Evolutionary conservation across 2,329 filamentous ascomycete species (phyloP).

Genomic region (Colletotrichum sp.): DNA sequence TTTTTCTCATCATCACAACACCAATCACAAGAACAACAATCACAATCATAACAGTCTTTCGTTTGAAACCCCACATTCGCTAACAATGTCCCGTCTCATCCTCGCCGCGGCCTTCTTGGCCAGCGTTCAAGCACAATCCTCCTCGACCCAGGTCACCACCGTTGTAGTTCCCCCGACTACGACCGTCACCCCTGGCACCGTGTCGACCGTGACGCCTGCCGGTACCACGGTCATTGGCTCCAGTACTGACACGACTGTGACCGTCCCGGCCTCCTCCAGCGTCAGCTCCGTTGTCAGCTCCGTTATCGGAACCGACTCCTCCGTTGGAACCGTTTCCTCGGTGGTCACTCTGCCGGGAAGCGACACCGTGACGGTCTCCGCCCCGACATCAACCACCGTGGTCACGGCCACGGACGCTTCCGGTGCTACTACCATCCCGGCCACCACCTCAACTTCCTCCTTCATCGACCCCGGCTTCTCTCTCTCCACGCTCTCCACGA

Average conservation of each 20-base stretch:
- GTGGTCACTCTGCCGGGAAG: neutral
- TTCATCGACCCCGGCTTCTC: neutral
- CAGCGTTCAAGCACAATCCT: neutral
- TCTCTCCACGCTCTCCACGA: neutral
- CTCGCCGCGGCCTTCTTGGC: neutral
- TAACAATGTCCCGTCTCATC: neutral
- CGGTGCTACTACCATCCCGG: neutral
- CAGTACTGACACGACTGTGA: neutral
- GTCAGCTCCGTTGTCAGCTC: neutral
- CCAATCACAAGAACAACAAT: neutral
- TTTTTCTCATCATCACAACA: neutral
- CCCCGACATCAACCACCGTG: neutral
- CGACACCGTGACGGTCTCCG: neutral
- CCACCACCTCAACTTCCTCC: neutral
- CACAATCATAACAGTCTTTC: neutral
- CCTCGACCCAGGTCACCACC: neutral
- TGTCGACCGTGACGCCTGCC: neutral
- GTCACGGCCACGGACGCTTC: neutral
- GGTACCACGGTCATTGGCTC: neutral
- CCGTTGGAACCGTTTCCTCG: neutral
- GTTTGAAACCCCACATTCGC: neutral
- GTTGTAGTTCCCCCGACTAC: neutral
- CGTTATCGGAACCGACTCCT: neutral
- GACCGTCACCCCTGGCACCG: neutral
- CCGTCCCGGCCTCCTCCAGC: neutral